A percentile compares a stretch with the other conserved stretches of the same genome.
phyloP scores from a whole-genome alignment of 228 moss, liverwort and hornwort species.

The Sphagnum fallax region DNA sequence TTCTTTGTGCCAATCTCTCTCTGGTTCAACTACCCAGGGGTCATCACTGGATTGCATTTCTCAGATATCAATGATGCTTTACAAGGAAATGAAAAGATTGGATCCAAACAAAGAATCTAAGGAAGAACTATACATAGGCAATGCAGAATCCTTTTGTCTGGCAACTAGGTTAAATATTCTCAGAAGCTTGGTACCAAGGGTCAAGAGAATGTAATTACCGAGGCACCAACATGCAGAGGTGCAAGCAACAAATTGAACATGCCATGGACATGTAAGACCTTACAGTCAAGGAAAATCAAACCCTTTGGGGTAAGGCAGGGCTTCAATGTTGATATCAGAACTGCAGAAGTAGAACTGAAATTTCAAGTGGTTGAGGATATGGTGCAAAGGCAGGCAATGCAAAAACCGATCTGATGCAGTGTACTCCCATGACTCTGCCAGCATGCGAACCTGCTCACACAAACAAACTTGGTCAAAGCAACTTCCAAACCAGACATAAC shows the following conservation, averaged over 20 bases:
- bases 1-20: too few relatives aligned
- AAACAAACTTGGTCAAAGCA: background rate
- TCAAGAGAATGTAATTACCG: slow-evolving; percentile 16
- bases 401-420: slow-evolving; percentile 71
- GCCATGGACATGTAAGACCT: slow-evolving; percentile 70
- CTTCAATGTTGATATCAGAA: too few relatives aligned
- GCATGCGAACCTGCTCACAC: slow-evolving; percentile 66
- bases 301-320: background rate
- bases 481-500: too few relatives aligned
- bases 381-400: slow-evolving; percentile 93
- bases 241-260: slow-evolving; percentile 88
- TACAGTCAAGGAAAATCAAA: slow-evolving; percentile 36
- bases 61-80: too few relatives aligned
- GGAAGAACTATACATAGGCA: too few relatives aligned
- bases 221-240: slow-evolving; percentile 80
- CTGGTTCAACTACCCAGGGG: too few relatives aligned
- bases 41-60: too few relatives aligned
- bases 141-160: too few relatives aligned
- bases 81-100: too few relatives aligned
- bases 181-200: too few relatives aligned
- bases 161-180: too few relatives aligned
- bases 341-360: background rate
- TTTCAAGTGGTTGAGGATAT: slow-evolving; percentile 41
- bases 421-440: slow-evolving; percentile 85
- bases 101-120: too few relatives aligned